Evolutionary conservation across 768 basidiomycete genomes (phyloP), one percentile per base, ranked within the genome.

Genomic region (Mycena sanguinolenta): DNA sequence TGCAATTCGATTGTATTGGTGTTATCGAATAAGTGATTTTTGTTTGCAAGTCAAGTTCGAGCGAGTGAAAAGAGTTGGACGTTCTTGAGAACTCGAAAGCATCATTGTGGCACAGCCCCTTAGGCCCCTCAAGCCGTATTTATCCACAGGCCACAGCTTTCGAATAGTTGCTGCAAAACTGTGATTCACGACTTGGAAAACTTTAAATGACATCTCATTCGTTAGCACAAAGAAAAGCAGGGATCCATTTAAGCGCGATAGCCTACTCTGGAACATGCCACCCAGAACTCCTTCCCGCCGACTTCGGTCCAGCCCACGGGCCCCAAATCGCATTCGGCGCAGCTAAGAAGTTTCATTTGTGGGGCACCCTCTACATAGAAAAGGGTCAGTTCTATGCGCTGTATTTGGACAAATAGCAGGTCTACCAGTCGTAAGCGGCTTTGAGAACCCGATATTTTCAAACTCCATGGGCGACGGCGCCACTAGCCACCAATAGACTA

Each of bases 391-490:
- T 13, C 9, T n/a, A 25, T 30, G 32, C 34, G n/a, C n/a, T n/a
- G n/a, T n/a, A 3, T 12, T 8, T 7, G 27, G 7, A 13, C 12
- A 13, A 21, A 46, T 23, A 28, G 17, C 8, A 52, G 49, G 53
- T 59, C 14, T 12, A 65, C 63, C 63, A 28, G 38, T 61, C 38
- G 34, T 63, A 1, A 93, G 84, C 0, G 89, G 79, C 44, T 86
- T 85, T 5, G 95, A 90, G 75, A 96, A 95, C 16, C 92, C 93
- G 32, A 96, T 89, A 75, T 97, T 97, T 77, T 97, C 95, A 75
- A 97, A 97, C 36, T 82, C 82, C 92, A 96, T 94, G 0, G 93
- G 89, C 21, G 89, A 91, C 6, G 92, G 91, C 9, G 86, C 85
- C 53, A 95, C 82, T 16, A 92, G 82, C 94, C 94, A 96, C 93